Conservation (phyloP, 129 eudicot genomes). For the Escallonia rubra region DNA sequence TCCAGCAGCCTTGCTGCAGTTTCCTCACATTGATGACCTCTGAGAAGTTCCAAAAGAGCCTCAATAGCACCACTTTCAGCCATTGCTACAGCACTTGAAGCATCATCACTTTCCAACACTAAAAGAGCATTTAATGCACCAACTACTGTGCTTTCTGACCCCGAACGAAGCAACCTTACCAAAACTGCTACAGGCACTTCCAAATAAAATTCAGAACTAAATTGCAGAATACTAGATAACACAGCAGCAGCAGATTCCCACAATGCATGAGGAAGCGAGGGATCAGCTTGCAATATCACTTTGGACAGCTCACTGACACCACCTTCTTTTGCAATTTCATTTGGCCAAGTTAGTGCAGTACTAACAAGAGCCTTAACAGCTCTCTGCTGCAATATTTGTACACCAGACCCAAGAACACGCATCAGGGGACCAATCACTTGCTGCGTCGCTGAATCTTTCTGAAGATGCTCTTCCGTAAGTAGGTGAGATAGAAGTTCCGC, state of each 20-base stretch:
- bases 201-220: constrained; percentile 86
- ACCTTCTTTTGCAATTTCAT: constrained; percentile 97
- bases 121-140: constrained; percentile 94
- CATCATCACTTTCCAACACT: constrained; percentile 90
- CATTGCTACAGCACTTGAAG: constrained; percentile 91
- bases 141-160: constrained; percentile 65
- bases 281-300: constrained; percentile 78
- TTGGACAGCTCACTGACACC: constrained; percentile 92
- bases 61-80: constrained; percentile 98
- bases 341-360: constrained; percentile 81
- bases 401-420: constrained; percentile 83
- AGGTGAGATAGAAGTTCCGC: constrained; percentile 95
- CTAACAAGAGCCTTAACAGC: constrained; percentile 91
- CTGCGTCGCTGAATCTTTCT: constrained; percentile 67
- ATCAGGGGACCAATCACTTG: constrained; percentile 92
- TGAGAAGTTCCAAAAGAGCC: constrained; percentile 84
- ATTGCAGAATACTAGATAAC: constrained; percentile 79
- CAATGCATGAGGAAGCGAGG: constrained; percentile 79
- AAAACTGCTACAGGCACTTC: constrained; percentile 98
- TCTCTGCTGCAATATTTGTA: constrained; percentile 90
- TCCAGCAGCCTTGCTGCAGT: constrained; percentile 91
- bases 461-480: constrained; percentile 86
- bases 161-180: constrained; percentile 88
- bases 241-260: constrained; percentile 98
- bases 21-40: constrained; percentile 93